Base-by-base conservation (phyloP, 805 yeast species). In the Saccharomycodes ludwigii region DNA sequence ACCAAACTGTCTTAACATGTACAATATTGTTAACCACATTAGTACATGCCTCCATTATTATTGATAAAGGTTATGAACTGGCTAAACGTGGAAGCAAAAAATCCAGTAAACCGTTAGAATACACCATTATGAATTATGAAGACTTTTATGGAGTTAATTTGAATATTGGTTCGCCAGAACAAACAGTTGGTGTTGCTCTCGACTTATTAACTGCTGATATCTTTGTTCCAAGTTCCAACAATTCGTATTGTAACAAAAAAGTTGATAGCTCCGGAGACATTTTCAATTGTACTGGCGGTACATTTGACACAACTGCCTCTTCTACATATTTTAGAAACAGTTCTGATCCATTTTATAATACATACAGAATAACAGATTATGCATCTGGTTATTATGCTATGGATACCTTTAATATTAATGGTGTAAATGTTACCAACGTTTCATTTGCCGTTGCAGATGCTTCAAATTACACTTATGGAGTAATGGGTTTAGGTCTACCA, bases 191-290 rank as follows among this genome's bases (percentile, higher is more conserved):
- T 5, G 71, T 75, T 5, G 50, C 73, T 25, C 46, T 76, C 8
- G 85, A 76, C 43, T 76, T 83, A 1, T 84, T 83, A 1, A 74
- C 82, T 0, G 64, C 78, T 0, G 84, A 76, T 47, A 50, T 77
- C 8, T 76, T 80, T 80, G 24, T 30, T 8, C n/a, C n/a, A n/a
- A n/a, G n/a, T n/a, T n/a, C n/a, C n/a, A n/a, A n/a, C n/a, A n/a
- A n/a, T n/a, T n/a, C n/a, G n/a, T n/a, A n/a, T n/a, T n/a, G n/a
- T n/a, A n/a, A n/a, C n/a, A n/a, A n/a, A n/a, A n/a, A n/a, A n/a
- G n/a, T n/a, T n/a, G n/a, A n/a, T n/a, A n/a, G n/a, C n/a, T n/a
- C n/a, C n/a, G n/a, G n/a, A n/a, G n/a, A n/a, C n/a, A 13, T 30
- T 7, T n/a, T n/a, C n/a, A n/a, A n/a, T n/a, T n/a, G n/a, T n/a